phyloP scores from a whole-genome alignment of 2,329 filamentous ascomycete species.

The Biscogniauxia marginata region DNA sequence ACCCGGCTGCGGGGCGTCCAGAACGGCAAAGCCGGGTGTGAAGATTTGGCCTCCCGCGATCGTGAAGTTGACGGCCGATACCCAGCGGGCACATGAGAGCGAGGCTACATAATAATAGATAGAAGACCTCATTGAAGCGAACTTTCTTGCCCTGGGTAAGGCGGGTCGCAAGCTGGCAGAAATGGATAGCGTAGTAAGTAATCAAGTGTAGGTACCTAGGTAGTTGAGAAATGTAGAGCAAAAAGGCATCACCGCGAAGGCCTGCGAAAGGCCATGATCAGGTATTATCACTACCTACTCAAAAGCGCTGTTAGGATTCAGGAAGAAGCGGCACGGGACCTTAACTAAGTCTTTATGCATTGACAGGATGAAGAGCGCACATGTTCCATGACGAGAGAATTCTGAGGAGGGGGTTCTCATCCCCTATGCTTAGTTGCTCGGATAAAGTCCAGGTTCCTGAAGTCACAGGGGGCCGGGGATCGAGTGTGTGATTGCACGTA shows the following conservation, averaged over 20 bases:
- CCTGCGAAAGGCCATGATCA: background rate
- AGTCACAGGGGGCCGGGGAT: background rate
- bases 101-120: conserved; percentile 14
- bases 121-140: conserved; percentile 21
- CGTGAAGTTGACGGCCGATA: conserved; percentile 48
- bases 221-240: background rate
- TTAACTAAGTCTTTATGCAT: background rate
- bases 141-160: conserved; percentile 3
- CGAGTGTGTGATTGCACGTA: background rate
- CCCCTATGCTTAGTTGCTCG: background rate
- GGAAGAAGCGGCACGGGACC: background rate
- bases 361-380: background rate
- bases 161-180: conserved; percentile 7
- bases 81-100: conserved; percentile 27
- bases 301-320: background rate
- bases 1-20: conserved; percentile 64
- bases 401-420: background rate
- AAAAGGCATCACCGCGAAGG: background rate
- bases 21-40: conserved; percentile 65
- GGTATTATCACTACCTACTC: background rate
- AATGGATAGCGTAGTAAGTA: background rate
- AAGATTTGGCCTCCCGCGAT: conserved; percentile 65
- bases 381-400: background rate
- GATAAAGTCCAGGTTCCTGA: background rate
- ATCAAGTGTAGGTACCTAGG: too few species aligned